Evolutionary conservation across 2,329 filamentous ascomycete genomes (phyloP).

Genomic region (Fusarium virguliforme): DNA sequence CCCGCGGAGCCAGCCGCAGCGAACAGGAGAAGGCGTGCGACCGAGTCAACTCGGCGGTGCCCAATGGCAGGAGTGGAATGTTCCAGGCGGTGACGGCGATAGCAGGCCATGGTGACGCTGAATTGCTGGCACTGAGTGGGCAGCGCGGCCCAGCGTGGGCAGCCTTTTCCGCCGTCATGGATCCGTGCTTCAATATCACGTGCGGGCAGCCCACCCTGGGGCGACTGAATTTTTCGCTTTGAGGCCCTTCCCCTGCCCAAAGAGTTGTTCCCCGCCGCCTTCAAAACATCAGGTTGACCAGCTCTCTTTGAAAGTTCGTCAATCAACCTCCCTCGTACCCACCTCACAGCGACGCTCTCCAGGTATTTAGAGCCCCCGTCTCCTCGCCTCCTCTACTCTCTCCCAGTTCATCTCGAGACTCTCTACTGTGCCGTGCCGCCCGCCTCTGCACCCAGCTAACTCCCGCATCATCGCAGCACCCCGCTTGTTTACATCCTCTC

Average conservation of each 20-base stretch:
- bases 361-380: slow-evolving; percentile 47
- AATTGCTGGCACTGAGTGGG: slow-evolving; percentile 40
- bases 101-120: slow-evolving; percentile 39
- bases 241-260: slow-evolving; percentile 56
- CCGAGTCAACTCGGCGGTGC: slow-evolving; percentile 31
- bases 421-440: slow-evolving; percentile 33
- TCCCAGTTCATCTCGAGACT: slow-evolving; percentile 30
- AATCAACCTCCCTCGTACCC: slow-evolving; percentile 55
- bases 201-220: slow-evolving; percentile 53
- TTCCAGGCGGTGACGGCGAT: slow-evolving; percentile 51
- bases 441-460: slow-evolving; percentile 53
- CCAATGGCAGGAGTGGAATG: slow-evolving; percentile 46
- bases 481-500: slow-evolving; percentile 66
- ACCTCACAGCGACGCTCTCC: slow-evolving; percentile 50
- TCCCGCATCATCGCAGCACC: slow-evolving; percentile 56
- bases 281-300: slow-evolving; percentile 61
- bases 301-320: slow-evolving; percentile 56
- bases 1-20: slow-evolving; percentile 29
- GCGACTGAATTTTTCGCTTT: slow-evolving; percentile 63
- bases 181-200: slow-evolving; percentile 53
- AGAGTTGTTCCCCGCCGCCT: slow-evolving; percentile 61
- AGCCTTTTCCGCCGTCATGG: slow-evolving; percentile 24
- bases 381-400: slow-evolving; percentile 37
- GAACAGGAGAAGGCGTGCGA: slow-evolving; percentile 33
- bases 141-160: background rate